Conservation (phyloP, 495 filamentous ascomycete species). For the Tetracladium marchalianum region DNA sequence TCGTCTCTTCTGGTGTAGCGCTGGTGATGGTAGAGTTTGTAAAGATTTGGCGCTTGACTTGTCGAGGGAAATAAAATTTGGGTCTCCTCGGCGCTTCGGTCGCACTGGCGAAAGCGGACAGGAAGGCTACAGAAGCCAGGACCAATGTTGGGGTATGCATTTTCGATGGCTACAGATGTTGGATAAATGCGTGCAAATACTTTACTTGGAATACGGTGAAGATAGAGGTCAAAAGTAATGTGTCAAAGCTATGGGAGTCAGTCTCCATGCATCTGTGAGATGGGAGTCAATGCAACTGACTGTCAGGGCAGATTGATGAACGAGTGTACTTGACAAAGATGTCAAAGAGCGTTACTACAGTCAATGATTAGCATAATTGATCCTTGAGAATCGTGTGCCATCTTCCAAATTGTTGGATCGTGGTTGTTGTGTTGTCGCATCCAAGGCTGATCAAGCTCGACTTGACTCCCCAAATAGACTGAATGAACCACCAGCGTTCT, state of each 20-base stretch:
- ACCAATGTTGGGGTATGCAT: slow-evolving; percentile 35
- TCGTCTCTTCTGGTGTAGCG: slow-evolving; percentile 7
- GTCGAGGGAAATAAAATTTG: slow-evolving; percentile 48
- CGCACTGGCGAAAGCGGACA: slow-evolving; percentile 37
- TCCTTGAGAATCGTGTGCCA: slow-evolving; percentile 21
- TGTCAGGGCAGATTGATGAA: slow-evolving; percentile 43
- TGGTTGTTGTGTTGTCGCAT: slow-evolving; percentile 4
- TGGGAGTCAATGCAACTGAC: slow-evolving; percentile 17
- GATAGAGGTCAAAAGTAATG: slow-evolving; percentile 9
- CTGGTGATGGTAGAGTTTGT: slow-evolving; percentile 35
- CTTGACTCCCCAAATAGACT: slow-evolving; percentile 2
- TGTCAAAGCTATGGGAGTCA: slow-evolving; percentile 21
- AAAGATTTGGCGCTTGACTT: slow-evolving; percentile 46
- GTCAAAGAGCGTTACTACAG: slow-evolving; percentile 44
- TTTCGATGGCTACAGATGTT: slow-evolving; percentile 24
- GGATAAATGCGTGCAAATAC: slow-evolving; percentile 17
- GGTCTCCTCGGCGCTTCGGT: slow-evolving; percentile 29
- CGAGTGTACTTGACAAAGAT: slow-evolving; percentile 55
- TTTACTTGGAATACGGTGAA: neutral
- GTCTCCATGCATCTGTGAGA: slow-evolving; percentile 15
- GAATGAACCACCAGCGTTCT: slow-evolving; percentile 14
- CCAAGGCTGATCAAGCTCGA: too few relatives aligned
- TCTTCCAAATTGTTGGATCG: slow-evolving; percentile 19
- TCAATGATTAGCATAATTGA: neutral
- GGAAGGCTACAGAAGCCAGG: slow-evolving; percentile 40